Evolutionary conservation across 139 green algal genomes (phyloP).

Genomic region (Chlorella vulgaris): DNA sequence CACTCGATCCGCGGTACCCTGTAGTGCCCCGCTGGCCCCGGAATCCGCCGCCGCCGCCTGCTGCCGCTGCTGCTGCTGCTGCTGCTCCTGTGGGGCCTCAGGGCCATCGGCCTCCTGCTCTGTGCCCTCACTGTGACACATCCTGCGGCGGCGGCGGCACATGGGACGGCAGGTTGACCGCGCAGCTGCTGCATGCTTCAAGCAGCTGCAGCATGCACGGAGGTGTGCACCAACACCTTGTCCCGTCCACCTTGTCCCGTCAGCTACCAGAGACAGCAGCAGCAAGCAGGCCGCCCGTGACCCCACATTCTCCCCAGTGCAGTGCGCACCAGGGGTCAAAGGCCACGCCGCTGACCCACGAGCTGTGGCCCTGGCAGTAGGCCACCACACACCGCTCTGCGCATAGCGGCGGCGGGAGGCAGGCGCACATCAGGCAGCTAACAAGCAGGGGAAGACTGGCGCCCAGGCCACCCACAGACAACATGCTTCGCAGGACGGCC

Average conservation of each 20-base stretch:
- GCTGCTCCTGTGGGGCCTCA: neutral
- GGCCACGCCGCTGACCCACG: conserved; percentile 75
- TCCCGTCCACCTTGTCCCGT: too few species aligned
- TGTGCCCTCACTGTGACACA: neutral
- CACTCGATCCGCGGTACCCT: neutral
- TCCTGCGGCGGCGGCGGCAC: conserved; percentile 5
- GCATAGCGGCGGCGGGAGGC: neutral
- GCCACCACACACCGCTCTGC: conserved; percentile 63
- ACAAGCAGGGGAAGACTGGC: too few species aligned
- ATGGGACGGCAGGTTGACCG: neutral
- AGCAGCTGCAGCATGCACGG: too few species aligned
- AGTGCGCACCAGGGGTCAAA: conserved; percentile 71
- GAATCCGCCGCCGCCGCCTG: neutral
- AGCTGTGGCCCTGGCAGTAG: conserved; percentile 82
- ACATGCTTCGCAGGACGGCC: too few species aligned
- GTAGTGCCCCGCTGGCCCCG: neutral
- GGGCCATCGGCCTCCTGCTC: neutral
- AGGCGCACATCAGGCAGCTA: too few species aligned
- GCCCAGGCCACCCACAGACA: too few species aligned
- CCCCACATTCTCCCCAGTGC: neutral
- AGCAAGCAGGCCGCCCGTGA: too few species aligned
- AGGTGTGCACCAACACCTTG: neutral
- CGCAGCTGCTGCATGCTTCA: too few species aligned
- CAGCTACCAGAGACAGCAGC: too few species aligned
- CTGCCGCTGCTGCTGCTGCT: neutral